Percentiles rank a stretch among this genome's conserved stretches.
Conservation (phyloP, 306 rosid species). For the Trifolium subterraneum region DNA sequence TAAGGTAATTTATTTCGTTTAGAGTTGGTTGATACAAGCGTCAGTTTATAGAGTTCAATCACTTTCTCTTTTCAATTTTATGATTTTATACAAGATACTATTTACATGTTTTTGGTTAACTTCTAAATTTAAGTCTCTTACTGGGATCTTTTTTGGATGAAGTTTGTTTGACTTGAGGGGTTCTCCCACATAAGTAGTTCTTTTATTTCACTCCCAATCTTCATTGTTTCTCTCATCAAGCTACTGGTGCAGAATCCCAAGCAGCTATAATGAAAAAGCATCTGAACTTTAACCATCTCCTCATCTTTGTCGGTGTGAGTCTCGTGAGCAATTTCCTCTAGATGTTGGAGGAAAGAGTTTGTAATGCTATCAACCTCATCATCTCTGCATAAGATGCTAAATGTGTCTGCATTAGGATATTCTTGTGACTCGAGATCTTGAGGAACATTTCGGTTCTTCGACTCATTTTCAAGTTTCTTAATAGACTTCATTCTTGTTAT, state of each 20-base stretch:
- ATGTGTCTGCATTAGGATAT: conserved; percentile 38
- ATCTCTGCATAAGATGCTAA: conserved; percentile 37
- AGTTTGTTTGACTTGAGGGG: conserved; percentile 49
- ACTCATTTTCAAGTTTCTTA: conserved; percentile 41
- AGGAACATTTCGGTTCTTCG: conserved; percentile 38
- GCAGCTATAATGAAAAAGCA: conserved; percentile 58
- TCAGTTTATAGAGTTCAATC: conserved; percentile 8
- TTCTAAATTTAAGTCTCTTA: conserved; percentile 8
- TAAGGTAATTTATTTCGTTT: conserved; percentile 16
- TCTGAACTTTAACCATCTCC: conserved; percentile 54
- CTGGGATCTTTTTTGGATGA: conserved; percentile 12
- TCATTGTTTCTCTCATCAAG: conserved; percentile 61
- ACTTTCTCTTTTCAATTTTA: neutral
- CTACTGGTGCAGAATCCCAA: conserved; percentile 66
- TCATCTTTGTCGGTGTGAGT: conserved; percentile 45
- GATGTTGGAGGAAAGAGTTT: conserved; percentile 52
- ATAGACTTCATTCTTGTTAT: conserved; percentile 44
- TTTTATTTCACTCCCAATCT: conserved; percentile 58
- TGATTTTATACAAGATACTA: conserved; percentile 11
- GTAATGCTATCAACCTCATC: conserved; percentile 54
- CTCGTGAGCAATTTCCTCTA: conserved; percentile 54
- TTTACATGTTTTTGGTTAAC: conserved; percentile 21
- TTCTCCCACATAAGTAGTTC: conserved; percentile 68
- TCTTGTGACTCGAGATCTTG: conserved; percentile 56
- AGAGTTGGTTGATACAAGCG: neutral